Conservation (phyloP, 140 eudicot species). For the Ambrosia hybrid region DNA sequence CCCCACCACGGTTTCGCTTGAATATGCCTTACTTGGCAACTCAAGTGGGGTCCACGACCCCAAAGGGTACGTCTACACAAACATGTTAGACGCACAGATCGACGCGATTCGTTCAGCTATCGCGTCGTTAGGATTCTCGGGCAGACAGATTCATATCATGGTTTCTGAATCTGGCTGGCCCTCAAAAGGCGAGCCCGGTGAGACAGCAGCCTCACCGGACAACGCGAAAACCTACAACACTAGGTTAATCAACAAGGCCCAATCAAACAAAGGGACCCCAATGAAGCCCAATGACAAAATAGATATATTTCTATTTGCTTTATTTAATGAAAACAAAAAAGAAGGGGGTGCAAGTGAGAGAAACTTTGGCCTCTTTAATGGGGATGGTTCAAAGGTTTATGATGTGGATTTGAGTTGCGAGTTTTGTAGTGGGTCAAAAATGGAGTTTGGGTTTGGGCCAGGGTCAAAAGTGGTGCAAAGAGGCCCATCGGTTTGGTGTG, state of each 20-base stretch:
- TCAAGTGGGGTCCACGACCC: constrained; percentile 63
- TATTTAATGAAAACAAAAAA: constrained; percentile 80
- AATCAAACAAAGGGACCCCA: constrained; percentile 69
- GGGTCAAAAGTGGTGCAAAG: constrained; percentile 49
- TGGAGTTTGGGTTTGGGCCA: constrained; percentile 42
- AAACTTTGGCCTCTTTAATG: constrained; percentile 63
- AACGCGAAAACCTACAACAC: constrained; percentile 63
- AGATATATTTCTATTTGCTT: constrained; percentile 59
- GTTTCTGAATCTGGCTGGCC: constrained; percentile 90
- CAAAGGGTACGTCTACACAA: constrained; percentile 53
- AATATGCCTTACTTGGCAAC: constrained; percentile 69
- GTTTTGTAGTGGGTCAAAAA: constrained; percentile 45
- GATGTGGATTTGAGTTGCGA: constrained; percentile 69
- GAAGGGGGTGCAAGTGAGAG: constrained; percentile 69
- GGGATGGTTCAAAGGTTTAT: constrained; percentile 74
- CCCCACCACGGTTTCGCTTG: constrained; percentile 45
- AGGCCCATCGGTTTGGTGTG: constrained; percentile 88
- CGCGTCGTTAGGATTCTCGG: constrained; percentile 45
- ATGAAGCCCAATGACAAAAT: constrained; percentile 61
- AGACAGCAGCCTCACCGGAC: constrained; percentile 57
- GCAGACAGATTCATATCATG: constrained; percentile 37
- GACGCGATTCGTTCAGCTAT: constrained; percentile 73
- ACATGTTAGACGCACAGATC: constrained; percentile 77
- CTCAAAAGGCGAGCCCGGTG: constrained; percentile 64
- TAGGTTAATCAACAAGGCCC: constrained; percentile 51